Evolutionary conservation across 768 basidiomycete genomes (phyloP), one percentile per base, ranked within the genome.

Genomic region (Rhodotorula diobovata): DNA sequence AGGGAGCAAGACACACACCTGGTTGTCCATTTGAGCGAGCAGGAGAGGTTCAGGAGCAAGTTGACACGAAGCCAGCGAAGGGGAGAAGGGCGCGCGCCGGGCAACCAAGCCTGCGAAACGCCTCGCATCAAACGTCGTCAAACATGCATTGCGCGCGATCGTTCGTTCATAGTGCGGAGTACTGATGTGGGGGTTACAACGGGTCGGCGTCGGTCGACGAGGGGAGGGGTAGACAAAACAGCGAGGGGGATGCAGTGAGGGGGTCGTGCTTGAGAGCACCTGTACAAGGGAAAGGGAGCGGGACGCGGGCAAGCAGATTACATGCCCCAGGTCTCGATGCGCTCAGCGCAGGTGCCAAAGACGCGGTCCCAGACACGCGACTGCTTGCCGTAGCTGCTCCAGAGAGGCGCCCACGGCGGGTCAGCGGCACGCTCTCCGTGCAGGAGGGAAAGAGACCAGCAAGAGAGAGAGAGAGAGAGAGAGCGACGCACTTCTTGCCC

Each of bases 251-350:
- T 41, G 37, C 28, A n/a, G 20, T 18, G 34, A 6, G 35, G 34
- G 55, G 34, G 37, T n/a, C 37, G 37, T 25, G 23, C 18, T n/a
- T n/a, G n/a, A 56, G 55, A 25, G 34, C n/a, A 54, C 12, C 30
- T 54, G 32, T 54, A 54, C 53, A 54, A 8, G 53, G 20, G n/a
- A 8, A 16, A 35, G 55, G 34, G 21, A 25, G 34, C n/a, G 23
- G 7, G 55, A 37, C 20, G 54, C 21, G 10, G 35, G 34, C n/a
- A n/a, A n/a, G n/a, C n/a, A 6, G 16, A 41, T 32, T 58, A 71
- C 61, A 71, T 63, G 23, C 70, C 70, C 25, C 37, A 66, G 23
- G 65, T 59, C 55, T 71, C 70, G 61, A 71, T 63, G 20, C 70
- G 55, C 61, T 71, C 70, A 16, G 61, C 70, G 35, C 50, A 53